Conservation (phyloP, 2,329 filamentous ascomycete species). For the Didymosphaeria variabile region DNA sequence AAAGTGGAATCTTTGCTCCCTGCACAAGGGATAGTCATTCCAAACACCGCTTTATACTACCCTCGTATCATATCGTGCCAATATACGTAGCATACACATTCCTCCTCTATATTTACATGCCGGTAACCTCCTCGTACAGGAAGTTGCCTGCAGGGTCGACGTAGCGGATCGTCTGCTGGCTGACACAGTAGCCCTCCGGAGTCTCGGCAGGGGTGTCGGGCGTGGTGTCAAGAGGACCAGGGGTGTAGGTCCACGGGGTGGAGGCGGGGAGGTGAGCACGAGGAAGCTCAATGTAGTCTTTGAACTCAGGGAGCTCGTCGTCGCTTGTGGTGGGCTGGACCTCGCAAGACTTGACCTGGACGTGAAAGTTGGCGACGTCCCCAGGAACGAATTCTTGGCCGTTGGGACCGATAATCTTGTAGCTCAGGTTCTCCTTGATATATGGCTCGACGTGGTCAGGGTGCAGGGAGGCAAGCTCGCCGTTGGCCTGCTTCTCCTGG, state of each 20-base stretch:
- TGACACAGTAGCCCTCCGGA: slow-evolving; percentile 43
- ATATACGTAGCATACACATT: slow-evolving; percentile 7
- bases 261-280: slow-evolving; percentile 41
- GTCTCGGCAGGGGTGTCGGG: slow-evolving; percentile 20
- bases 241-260: slow-evolving; percentile 39
- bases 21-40: neutral
- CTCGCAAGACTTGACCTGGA: slow-evolving; percentile 42
- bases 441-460: slow-evolving; percentile 45
- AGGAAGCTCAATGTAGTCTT: slow-evolving; percentile 38
- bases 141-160: slow-evolving; percentile 45
- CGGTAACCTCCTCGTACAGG: slow-evolving; percentile 33
- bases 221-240: slow-evolving; percentile 21
- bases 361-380: slow-evolving; percentile 44
- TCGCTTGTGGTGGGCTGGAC: slow-evolving; percentile 37
- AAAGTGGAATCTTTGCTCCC: neutral
- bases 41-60: neutral
- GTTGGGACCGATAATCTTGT: slow-evolving; percentile 44
- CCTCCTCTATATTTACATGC: slow-evolving; percentile 5
- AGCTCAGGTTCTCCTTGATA: slow-evolving; percentile 47
- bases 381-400: slow-evolving; percentile 39
- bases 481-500: slow-evolving; percentile 41
- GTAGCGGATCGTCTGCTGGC: slow-evolving; percentile 44
- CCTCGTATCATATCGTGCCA: slow-evolving; percentile 2
- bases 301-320: slow-evolving; percentile 41
- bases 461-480: slow-evolving; percentile 42